phyloP scores from a whole-genome alignment of 2,329 filamentous ascomycete genomes.

The Aspergillus fijiensis region DNA sequence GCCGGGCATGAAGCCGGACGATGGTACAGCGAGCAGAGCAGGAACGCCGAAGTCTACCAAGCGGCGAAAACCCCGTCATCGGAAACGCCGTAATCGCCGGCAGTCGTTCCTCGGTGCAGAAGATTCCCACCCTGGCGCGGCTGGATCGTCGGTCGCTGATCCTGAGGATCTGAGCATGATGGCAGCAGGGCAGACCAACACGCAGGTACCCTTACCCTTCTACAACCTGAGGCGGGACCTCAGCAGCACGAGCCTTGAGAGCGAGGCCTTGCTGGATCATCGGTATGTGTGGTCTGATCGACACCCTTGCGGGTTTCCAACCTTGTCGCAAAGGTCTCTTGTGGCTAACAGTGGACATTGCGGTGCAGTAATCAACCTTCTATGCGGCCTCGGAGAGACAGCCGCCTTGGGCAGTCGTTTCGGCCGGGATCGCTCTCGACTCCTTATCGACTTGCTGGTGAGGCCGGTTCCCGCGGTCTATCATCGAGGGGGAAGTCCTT shows the following conservation, averaged over 20 bases:
- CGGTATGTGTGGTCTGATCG: constrained; percentile 52
- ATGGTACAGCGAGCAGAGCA: constrained; percentile 21
- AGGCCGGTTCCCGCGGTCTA: constrained; percentile 32
- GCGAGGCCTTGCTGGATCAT: constrained; percentile 83
- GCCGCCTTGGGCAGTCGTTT: constrained; percentile 42
- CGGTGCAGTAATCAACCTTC: constrained; percentile 56
- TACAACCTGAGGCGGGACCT: constrained; percentile 60
- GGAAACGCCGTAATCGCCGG: constrained; percentile 75
- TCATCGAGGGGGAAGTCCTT: constrained; percentile 32
- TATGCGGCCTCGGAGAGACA: constrained; percentile 64
- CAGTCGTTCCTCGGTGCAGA: constrained; percentile 75
- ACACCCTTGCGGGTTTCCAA: not conserved
- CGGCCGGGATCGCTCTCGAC: constrained; percentile 35
- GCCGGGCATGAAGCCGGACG: constrained; percentile 21
- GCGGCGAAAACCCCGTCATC: constrained; percentile 69
- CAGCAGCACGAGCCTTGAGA: constrained; percentile 86
- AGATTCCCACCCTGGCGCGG: constrained; percentile 51
- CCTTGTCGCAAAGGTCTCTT: not conserved
- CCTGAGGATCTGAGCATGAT: constrained; percentile 30
- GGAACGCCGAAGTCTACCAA: constrained; percentile 28
- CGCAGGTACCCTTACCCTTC: constrained; percentile 46
- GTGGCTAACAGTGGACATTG: constrained; percentile 8
- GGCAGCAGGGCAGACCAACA: constrained; percentile 27
- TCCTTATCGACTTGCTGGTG: constrained; percentile 48
- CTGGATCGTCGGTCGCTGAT: constrained; percentile 49